These are phyloP conservation scores for Caryopteris hybrid DNA, from an alignment of 305 asterid species.

Conservation along the genomic window DNA sequence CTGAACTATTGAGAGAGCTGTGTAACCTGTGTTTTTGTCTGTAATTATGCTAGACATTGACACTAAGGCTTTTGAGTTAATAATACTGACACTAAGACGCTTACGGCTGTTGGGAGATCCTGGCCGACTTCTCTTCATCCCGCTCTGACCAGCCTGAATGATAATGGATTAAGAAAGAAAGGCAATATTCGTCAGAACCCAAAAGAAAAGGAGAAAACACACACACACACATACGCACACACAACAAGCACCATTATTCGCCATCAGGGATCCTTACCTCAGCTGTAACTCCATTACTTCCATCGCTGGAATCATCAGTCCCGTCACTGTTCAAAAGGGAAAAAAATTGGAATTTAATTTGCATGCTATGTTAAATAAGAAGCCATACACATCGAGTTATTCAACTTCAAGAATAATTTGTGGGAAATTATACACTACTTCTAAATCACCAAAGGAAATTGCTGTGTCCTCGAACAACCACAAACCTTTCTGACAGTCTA, in stretches of 20 bases:
- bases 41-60: not conserved
- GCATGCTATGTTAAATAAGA: slow-evolving; percentile 3
- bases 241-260: not conserved
- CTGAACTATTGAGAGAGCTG: too few species aligned
- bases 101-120: slow-evolving; percentile 52
- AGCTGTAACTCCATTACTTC: slow-evolving; percentile 57
- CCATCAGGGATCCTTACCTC: slow-evolving; percentile 35
- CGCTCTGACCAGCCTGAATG: slow-evolving; percentile 42
- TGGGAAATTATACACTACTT: not conserved
- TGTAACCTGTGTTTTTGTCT: not conserved
- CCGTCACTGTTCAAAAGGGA: slow-evolving; percentile 45
- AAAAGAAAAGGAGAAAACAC: not conserved
- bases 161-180: not conserved
- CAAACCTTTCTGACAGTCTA: slow-evolving; percentile 61
- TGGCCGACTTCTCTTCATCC: slow-evolving; percentile 58
- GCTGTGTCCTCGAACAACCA: slow-evolving; percentile 6
- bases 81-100: slow-evolving; percentile 8
- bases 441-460: slow-evolving; percentile 2
- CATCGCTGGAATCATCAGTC: slow-evolving; percentile 68
- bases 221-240: not conserved
- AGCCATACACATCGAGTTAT: not conserved
- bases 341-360: slow-evolving; percentile 11
- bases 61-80: not conserved
- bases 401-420: not conserved
- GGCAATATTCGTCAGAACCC: not conserved